Conservation (phyloP, 2,329 filamentous ascomycete genomes). For the Arachnomyces sp. region DNA sequence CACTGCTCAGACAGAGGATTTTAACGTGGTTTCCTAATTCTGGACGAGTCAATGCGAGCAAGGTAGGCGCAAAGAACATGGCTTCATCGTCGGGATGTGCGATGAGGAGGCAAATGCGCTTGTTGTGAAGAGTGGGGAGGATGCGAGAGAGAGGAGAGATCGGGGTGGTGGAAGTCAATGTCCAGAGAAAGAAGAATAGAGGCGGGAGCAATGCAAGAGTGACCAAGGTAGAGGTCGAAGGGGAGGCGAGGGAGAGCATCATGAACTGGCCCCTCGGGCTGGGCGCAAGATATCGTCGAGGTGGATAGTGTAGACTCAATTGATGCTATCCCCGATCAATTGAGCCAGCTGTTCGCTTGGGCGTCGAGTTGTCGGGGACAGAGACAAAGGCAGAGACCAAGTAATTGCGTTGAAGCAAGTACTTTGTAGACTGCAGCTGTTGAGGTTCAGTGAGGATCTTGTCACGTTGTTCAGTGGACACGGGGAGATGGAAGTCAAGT, state of each 20-base stretch:
- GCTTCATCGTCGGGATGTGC: slow-evolving; percentile 97
- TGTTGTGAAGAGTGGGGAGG: slow-evolving; percentile 61
- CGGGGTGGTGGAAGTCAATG: slow-evolving; percentile 31
- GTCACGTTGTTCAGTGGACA: no score
- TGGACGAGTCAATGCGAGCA: slow-evolving; percentile 74
- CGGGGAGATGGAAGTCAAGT: no score
- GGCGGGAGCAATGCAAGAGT: slow-evolving; percentile 29
- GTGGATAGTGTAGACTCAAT: neutral
- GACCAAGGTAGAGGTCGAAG: slow-evolving; percentile 12
- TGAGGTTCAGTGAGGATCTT: no score
- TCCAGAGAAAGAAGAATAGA: slow-evolving; percentile 37
- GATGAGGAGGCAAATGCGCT: slow-evolving; percentile 85
- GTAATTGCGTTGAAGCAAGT: no score
- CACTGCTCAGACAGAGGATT: slow-evolving; percentile 85
- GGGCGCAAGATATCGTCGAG: neutral
- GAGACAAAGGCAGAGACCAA: no score
- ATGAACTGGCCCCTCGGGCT: no score
- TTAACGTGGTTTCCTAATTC: slow-evolving; percentile 82
- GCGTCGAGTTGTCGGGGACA: no score
- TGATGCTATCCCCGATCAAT: slow-evolving; percentile 1
- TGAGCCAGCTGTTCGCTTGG: no score
- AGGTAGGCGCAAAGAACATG: slow-evolving; percentile 95
- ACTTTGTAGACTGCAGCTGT: no score
- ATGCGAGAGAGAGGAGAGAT: slow-evolving; percentile 28
- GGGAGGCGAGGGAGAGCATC: neutral